Evolutionary conservation across 495 filamentous ascomycete genomes (phyloP).

Genomic region (Aspergillus avenaceus): DNA sequence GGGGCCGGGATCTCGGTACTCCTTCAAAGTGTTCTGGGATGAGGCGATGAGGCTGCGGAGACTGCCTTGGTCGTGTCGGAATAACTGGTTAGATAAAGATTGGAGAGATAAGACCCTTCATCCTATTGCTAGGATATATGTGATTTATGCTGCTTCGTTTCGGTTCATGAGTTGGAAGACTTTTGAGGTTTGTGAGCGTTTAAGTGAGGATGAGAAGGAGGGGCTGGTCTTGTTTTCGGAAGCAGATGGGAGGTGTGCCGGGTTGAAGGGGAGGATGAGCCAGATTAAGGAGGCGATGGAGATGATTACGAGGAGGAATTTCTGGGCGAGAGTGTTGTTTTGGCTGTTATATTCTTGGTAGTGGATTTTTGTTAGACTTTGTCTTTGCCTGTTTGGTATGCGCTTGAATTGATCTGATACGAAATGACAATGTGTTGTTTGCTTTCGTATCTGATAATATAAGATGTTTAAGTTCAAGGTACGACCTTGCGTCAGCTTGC

Average conservation of each 20-base stretch:
- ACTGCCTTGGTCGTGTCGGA: background rate
- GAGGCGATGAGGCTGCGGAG: conserved; percentile 4
- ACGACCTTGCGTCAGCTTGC: no score
- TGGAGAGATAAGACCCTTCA: conserved; percentile 5
- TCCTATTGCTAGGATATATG: background rate
- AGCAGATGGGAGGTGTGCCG: background rate
- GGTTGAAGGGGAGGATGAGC: background rate
- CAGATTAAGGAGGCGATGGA: no score
- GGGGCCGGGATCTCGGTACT: conserved; percentile 1
- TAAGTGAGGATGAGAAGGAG: background rate
- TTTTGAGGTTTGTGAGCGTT: background rate
- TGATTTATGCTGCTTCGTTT: conserved; percentile 7
- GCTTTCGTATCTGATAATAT: no score
- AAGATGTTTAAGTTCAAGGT: no score
- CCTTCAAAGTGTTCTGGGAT: background rate
- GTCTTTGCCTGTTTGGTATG: no score
- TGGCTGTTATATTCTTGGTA: background rate
- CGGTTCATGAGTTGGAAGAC: background rate
- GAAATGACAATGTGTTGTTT: no score
- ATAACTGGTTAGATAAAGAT: background rate
- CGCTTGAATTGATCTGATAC: no score
- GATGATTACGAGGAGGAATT: no score
- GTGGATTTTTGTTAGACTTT: no score
- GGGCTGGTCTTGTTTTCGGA: background rate
- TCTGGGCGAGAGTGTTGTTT: background rate